Percentiles rank a stretch among this genome's conserved stretches.
phyloP scores from a whole-genome alignment of 169 alveolate genomes.

The Plasmodium gaboni region DNA sequence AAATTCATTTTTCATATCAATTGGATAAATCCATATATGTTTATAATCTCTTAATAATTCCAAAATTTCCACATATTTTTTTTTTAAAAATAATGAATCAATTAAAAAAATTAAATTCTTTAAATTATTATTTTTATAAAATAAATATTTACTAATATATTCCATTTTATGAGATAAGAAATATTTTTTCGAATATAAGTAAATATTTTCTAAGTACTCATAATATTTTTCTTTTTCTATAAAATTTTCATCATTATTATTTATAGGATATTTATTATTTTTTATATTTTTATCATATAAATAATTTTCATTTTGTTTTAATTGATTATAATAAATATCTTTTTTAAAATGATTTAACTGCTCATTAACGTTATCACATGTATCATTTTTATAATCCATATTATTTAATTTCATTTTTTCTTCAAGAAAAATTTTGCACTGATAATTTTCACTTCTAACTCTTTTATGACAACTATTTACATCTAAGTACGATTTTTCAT shows the following conservation, averaged over 20 bases:
- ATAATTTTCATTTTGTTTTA: not conserved
- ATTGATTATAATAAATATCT: no score
- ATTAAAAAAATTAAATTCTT: conserved; percentile 48
- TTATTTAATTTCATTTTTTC: conserved; percentile 21
- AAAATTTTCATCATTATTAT: not conserved
- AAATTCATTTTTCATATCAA: not conserved
- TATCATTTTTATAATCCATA: conserved; percentile 2
- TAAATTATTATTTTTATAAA: conserved; percentile 25
- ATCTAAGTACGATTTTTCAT: not conserved
- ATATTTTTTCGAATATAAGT: conserved; percentile 44
- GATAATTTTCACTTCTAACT: conserved; percentile 30
- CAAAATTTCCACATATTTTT: conserved; percentile 40
- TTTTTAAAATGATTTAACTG: no score
- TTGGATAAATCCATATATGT: conserved; percentile 32
- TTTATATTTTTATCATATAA: no score
- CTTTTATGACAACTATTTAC: conserved; percentile 4
- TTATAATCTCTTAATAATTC: conserved; percentile 5
- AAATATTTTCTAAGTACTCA: conserved; percentile 27
- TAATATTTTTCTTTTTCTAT: conserved; percentile 2
- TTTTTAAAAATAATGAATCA: conserved; percentile 50
- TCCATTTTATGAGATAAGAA: conserved; percentile 65
- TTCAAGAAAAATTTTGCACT: conserved; percentile 2
- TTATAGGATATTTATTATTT: not conserved
- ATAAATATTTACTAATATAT: conserved; percentile 38
- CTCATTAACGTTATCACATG: not conserved